Conservation (phyloP, 768 basidiomycete species). For the Psilocybe cyanescens region DNA sequence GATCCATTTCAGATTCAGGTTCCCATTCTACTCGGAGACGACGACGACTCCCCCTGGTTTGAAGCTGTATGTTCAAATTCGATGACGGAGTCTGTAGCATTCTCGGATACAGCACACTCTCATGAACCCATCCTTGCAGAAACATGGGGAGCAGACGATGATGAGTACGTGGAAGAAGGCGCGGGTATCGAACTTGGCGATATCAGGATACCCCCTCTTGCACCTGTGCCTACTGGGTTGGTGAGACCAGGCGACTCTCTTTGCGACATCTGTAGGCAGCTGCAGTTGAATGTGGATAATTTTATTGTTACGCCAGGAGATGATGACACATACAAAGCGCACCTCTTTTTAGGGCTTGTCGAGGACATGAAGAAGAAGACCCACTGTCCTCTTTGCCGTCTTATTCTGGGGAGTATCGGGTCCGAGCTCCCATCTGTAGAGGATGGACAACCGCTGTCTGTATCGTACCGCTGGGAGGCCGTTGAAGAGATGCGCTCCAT, state of each 20-base stretch:
- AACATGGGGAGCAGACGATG: no score
- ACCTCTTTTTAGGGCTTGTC: conserved; percentile 7
- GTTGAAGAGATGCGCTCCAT: conserved; percentile 2
- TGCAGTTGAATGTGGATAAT: background rate
- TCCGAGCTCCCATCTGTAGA: background rate
- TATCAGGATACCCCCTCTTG: background rate
- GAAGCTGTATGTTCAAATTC: no score
- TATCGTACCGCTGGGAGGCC: background rate
- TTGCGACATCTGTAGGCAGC: conserved; percentile 7
- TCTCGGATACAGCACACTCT: no score
- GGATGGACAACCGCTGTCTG: conserved; percentile 1
- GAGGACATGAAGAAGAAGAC: conserved; percentile 5
- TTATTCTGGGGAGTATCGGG: conserved; percentile 2
- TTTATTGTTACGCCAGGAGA: conserved; percentile 7
- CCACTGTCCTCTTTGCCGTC: conserved; percentile 10
- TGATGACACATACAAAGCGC: background rate
- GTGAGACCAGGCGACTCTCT: conserved; percentile 2
- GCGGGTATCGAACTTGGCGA: background rate
- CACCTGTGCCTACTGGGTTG: conserved; percentile 9
- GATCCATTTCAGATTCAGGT: no score
- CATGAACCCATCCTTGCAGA: no score
- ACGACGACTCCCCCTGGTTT: no score
- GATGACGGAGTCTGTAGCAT: no score
- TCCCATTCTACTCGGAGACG: no score
- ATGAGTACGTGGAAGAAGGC: no score